Conservation (phyloP, 208 protist genomes). For the Kentomonas sorsogonicus region DNA sequence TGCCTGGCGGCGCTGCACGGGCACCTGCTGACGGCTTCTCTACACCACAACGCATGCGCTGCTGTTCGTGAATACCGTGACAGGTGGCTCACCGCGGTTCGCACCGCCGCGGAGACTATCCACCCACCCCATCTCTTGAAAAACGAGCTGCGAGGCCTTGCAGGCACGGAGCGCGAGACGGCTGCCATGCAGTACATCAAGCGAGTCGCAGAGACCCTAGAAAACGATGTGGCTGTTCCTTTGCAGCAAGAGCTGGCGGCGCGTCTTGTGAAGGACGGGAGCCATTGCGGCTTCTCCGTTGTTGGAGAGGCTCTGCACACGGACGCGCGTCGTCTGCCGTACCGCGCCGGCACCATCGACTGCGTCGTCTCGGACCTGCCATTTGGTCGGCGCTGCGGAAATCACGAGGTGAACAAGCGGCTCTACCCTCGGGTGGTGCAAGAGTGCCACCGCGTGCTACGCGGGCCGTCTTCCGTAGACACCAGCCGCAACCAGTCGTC, state of each 20-base stretch:
- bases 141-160: too few species aligned
- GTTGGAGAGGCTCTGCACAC: constrained; percentile 12
- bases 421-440: constrained; percentile 44
- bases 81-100: too few species aligned
- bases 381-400: constrained; percentile 59
- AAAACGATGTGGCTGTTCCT: too few species aligned
- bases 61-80: too few species aligned
- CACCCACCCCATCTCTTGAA: too few species aligned
- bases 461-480: not conserved
- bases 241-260: too few species aligned
- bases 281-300: not conserved
- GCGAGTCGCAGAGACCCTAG: too few species aligned
- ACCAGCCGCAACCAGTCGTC: not conserved
- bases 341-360: constrained; percentile 32
- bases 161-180: too few species aligned
- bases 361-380: constrained; percentile 61
- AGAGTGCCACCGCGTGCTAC: constrained; percentile 43
- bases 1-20: not conserved
- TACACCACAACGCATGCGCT: not conserved
- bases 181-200: too few species aligned
- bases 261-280: too few species aligned
- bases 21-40: not conserved
- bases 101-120: too few species aligned
- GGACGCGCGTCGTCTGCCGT: constrained; percentile 33
- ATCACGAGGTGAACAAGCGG: constrained; percentile 29